These are phyloP conservation scores for Ophiostoma australiae DNA, from an alignment of 2,329 filamentous ascomycete genomes.

Conservation along the genomic window DNA sequence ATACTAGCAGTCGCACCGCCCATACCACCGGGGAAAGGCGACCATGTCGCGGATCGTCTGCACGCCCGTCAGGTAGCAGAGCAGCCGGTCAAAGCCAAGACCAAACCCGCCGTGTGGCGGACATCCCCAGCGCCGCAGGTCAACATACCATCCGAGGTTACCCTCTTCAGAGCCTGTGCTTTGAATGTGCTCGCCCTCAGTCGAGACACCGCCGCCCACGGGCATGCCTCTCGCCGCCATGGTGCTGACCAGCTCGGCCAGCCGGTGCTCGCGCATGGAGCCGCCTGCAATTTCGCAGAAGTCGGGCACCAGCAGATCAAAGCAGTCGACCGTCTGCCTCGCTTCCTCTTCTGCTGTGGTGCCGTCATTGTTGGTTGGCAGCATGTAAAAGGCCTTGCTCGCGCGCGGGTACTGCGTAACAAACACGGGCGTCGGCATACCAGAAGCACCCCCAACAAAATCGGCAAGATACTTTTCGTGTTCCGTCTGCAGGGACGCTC, in stretches of 20 bases:
- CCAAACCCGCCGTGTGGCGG: slow-evolving; percentile 90
- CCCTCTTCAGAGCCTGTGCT: slow-evolving; percentile 17
- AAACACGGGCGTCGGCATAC: slow-evolving; percentile 62
- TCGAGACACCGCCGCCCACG: neutral
- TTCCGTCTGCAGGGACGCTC: slow-evolving; percentile 74
- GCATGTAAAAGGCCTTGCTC: slow-evolving; percentile 83
- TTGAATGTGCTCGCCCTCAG: neutral
- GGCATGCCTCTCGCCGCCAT: slow-evolving; percentile 23
- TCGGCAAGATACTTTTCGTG: slow-evolving; percentile 86
- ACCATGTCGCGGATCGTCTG: slow-evolving; percentile 80
- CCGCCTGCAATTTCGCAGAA: slow-evolving; percentile 84
- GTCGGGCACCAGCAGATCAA: slow-evolving; percentile 81
- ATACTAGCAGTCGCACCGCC: slow-evolving; percentile 55
- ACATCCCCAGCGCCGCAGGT: slow-evolving; percentile 84
- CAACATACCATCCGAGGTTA: slow-evolving; percentile 75
- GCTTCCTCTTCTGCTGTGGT: neutral
- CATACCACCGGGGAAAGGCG: slow-evolving; percentile 72
- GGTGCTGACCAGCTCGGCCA: slow-evolving; percentile 19
- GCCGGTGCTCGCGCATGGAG: slow-evolving; percentile 75
- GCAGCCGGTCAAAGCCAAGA: slow-evolving; percentile 78
- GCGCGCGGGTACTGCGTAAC: slow-evolving; percentile 86
- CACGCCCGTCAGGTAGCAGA: slow-evolving; percentile 78
- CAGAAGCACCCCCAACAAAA: slow-evolving; percentile 37
- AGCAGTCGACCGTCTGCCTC: slow-evolving; percentile 70
- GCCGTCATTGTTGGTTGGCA: slow-evolving; percentile 31